Evolutionary conservation across 495 filamentous ascomycete genomes (phyloP), one percentile per base, ranked within the genome.

Genomic region (Penicillium taxi): DNA sequence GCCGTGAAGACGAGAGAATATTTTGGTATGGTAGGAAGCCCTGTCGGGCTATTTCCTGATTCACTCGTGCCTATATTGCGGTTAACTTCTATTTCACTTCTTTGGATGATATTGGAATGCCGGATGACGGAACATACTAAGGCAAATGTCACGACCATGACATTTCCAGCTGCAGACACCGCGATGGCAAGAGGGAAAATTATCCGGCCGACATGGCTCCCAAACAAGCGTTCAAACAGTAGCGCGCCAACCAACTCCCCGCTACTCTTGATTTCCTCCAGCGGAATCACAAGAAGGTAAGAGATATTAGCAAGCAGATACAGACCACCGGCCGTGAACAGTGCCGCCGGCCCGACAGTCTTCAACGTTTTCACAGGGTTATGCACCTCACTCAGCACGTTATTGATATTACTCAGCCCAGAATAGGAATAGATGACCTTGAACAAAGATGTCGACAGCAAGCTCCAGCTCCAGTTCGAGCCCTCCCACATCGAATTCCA

Each of bases 321-420:
- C 9, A 86, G 59, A 20, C 70, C 50, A 18, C 72, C 74, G 0
- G 75, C 69, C 0, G 80, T 83, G 3, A 73, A 12, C 0, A 88
- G 63, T 4, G 78, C 80, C 0, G 72, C 64, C 1, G 78, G 64
- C 6, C 73, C 73, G n/a, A 80, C 80, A 0, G 73, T 75, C 31
- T 71, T 77, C 9, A 88, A 47, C 0, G 81, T 88, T 4, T 67
- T 61, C 2, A 84, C 68, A 0, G 83, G 83, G 38, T 86, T 59
- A 32, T 77, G 74, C 11, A 86, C 81, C 49, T 88, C 82, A 37
- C 80, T 80, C 23, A 88, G 59, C n/a, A 86, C 82, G 39, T 86
- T 83, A 55, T 84, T 84, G 38, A 79, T 64, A 42, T 86, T 86
- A 18, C 56, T 69, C 14, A 82, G 56, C 0, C 81, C 82, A 0